These are phyloP conservation scores for Puccinia hordei DNA, from an alignment of 1,284 basidiomycete species.

Conservation along the genomic window DNA sequence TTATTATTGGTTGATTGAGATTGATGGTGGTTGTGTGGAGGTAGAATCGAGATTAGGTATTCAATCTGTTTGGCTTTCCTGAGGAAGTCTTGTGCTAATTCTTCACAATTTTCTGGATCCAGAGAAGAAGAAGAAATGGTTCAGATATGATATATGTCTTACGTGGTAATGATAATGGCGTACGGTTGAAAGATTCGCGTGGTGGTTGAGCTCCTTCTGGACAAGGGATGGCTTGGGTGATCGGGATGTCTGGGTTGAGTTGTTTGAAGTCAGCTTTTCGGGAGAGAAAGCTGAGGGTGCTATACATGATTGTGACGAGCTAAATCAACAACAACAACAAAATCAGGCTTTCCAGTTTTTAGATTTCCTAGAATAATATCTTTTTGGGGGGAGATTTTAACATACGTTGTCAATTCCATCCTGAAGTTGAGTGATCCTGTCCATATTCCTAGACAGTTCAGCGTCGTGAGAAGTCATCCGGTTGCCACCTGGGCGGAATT, in stretches of 20 bases:
- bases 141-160: too few relatives aligned
- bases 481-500: conserved; percentile 42
- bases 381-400: neutral
- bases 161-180: neutral
- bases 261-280: conserved; percentile 44
- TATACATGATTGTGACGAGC: conserved; percentile 51
- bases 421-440: conserved; percentile 51
- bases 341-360: too few relatives aligned
- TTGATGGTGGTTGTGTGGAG: conserved; percentile 23
- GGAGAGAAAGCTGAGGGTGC: conserved; percentile 47
- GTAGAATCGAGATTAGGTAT: conserved; percentile 45
- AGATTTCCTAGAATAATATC: too few relatives aligned
- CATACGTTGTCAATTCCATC: conserved; percentile 49
- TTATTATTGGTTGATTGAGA: neutral
- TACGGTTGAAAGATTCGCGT: conserved; percentile 24
- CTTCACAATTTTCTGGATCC: conserved; percentile 41
- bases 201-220: conserved; percentile 9
- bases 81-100: conserved; percentile 42
- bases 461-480: conserved; percentile 51
- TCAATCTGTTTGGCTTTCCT: conserved; percentile 48
- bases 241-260: conserved; percentile 43
- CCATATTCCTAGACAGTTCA: conserved; percentile 52
- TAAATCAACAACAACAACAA: neutral
- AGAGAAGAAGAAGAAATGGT: neutral
- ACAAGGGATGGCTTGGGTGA: conserved; percentile 47